Conservation (phyloP, 2,329 filamentous ascomycete genomes). For the Alternaria consortialis region DNA sequence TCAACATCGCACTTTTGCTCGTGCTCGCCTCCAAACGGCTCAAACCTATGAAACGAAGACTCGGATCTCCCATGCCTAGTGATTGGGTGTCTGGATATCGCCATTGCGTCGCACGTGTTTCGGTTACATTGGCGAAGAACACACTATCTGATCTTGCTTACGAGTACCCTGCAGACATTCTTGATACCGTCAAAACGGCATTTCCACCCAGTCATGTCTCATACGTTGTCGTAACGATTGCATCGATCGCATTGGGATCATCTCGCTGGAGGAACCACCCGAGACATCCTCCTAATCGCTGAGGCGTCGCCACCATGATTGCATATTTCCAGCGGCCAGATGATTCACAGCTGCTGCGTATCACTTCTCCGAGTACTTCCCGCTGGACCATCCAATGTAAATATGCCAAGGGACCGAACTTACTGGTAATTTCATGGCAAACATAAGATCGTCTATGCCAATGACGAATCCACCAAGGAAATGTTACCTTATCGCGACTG, state of each 20-base stretch:
- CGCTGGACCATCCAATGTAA: not conserved
- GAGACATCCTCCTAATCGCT: not conserved
- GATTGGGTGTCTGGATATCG: not conserved
- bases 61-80: not conserved
- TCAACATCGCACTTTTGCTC: not conserved
- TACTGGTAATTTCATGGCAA: not conserved
- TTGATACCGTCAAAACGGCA: not conserved
- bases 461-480: not conserved
- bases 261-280: not conserved
- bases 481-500: not conserved
- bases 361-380: not conserved
- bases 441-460: not conserved
- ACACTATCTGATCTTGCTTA: not conserved
- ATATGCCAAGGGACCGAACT: not conserved
- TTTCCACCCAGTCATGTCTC: not conserved
- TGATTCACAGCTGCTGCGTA: not conserved
- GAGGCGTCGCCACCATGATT: not conserved
- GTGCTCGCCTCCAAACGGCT: not conserved
- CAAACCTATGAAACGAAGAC: not conserved
- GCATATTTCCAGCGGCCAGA: not conserved
- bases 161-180: not conserved
- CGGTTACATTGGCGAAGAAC: not conserved
- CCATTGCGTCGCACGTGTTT: not conserved
- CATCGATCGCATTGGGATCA: not conserved
- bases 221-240: not conserved